Evolutionary conservation across 331 rosid species (phyloP).

Genomic region (Quercus phellos): DNA sequence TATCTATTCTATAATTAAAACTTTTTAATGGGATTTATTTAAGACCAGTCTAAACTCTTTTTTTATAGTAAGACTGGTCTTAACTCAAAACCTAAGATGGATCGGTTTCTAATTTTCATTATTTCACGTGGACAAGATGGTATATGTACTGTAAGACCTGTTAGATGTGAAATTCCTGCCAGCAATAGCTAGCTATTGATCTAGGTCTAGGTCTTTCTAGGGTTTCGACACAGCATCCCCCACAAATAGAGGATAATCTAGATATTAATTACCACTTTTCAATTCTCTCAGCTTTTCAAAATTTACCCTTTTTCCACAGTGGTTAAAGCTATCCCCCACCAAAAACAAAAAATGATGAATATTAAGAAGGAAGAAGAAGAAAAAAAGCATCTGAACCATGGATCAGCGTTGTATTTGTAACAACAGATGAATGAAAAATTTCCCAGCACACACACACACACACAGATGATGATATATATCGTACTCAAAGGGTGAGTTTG

Average conservation of each 20-base stretch:
- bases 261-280: neutral
- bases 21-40: neutral
- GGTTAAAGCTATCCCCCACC: constrained; percentile 12
- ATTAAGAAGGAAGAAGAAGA: no score
- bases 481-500: neutral
- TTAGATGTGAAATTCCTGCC: constrained; percentile 44
- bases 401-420: constrained; percentile 31
- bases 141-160: constrained; percentile 31
- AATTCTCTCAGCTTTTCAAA: constrained; percentile 24
- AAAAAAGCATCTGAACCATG: constrained; percentile 25
- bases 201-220: constrained; percentile 21
- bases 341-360: no score
- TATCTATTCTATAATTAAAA: neutral
- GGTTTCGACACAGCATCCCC: constrained; percentile 20
- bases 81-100: neutral
- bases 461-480: neutral
- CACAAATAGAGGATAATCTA: neutral
- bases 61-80: no score
- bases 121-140: constrained; percentile 52
- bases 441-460: neutral
- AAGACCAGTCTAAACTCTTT: neutral
- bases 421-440: constrained; percentile 28
- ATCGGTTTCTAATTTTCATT: constrained; percentile 27
- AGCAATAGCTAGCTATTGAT: neutral
- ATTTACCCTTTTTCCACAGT: constrained; percentile 17